phyloP scores from a whole-genome alignment of 768 basidiomycete species.

The Agaricus sinodeliciosus region DNA sequence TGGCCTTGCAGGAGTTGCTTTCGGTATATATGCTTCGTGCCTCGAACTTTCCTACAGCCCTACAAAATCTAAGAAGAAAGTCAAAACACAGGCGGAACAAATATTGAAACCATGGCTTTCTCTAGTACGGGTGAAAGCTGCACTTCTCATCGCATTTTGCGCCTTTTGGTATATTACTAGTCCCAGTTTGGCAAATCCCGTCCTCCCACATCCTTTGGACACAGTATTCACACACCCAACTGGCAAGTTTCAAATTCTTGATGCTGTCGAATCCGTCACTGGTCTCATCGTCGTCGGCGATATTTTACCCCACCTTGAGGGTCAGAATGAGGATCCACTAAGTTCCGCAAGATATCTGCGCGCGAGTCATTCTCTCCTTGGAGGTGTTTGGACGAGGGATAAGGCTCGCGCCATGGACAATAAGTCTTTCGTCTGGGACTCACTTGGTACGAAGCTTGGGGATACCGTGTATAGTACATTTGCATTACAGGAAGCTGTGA shows the following conservation, averaged over 20 bases:
- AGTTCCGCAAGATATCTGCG: constrained; percentile 57
- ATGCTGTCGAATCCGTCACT: constrained; percentile 62
- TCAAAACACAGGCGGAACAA: constrained; percentile 11
- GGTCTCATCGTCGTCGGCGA: constrained; percentile 84
- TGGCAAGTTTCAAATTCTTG: constrained; percentile 59
- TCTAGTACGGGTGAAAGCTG: constrained; percentile 18
- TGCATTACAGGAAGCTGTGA: constrained; percentile 78
- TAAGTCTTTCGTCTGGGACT: constrained; percentile 39
- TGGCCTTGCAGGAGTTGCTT: constrained; percentile 20
- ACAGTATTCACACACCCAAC: constrained; percentile 45
- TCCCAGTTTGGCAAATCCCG: constrained; percentile 41
- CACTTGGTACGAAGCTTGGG: constrained; percentile 47
- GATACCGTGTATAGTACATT: constrained; percentile 85
- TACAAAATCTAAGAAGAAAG: constrained; percentile 14
- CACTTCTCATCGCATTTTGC: constrained; percentile 23
- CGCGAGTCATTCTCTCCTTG: constrained; percentile 58
- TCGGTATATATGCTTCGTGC: constrained; percentile 4
- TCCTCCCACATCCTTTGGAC: constrained; percentile 47
- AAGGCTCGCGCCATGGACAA: constrained; percentile 37
- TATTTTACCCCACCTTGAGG: constrained; percentile 32
- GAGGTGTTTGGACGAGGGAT: constrained; percentile 74
- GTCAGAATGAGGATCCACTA: constrained; percentile 21
- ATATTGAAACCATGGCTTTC: constrained; percentile 9
- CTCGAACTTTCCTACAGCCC: constrained; percentile 4
- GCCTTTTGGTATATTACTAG: constrained; percentile 29